Conservation (phyloP, 345 rosid genomes). For the Bretschneidera sinensis region DNA sequence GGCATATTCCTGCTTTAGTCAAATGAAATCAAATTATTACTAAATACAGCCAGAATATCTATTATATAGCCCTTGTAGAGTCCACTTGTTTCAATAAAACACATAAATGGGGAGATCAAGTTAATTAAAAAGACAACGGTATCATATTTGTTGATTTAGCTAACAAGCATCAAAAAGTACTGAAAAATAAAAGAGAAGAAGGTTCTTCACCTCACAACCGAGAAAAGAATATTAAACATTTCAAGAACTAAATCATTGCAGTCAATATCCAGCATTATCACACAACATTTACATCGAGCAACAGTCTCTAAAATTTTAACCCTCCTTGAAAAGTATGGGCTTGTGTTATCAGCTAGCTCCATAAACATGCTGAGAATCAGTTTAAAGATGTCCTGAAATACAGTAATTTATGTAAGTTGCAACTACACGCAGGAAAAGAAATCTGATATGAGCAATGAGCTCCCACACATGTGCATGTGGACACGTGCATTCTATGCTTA, state of each 20-base stretch:
- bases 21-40: too few relatives aligned
- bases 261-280: conserved; percentile 68
- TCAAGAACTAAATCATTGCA: conserved; percentile 58
- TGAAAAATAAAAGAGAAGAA: conserved; percentile 1
- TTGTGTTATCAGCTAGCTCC: conserved; percentile 63
- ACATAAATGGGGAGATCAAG: conserved; percentile 5
- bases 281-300: conserved; percentile 66
- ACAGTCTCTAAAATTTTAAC: conserved; percentile 75
- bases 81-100: too few relatives aligned
- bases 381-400: conserved; percentile 57
- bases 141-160: neutral
- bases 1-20: too few relatives aligned
- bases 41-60: too few relatives aligned
- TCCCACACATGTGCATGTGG: conserved; percentile 1
- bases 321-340: conserved; percentile 75
- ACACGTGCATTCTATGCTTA: neutral
- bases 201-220: conserved; percentile 58
- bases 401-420: too few relatives aligned
- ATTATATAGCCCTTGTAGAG: neutral
- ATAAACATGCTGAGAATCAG: conserved; percentile 54
- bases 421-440: neutral
- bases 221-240: conserved; percentile 74
- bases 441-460: neutral
- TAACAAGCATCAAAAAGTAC: neutral
- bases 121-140: conserved; percentile 4